These are phyloP conservation scores for Xylaria sp. DNA, from an alignment of 2,329 filamentous ascomycete species.

Conservation along the genomic window DNA sequence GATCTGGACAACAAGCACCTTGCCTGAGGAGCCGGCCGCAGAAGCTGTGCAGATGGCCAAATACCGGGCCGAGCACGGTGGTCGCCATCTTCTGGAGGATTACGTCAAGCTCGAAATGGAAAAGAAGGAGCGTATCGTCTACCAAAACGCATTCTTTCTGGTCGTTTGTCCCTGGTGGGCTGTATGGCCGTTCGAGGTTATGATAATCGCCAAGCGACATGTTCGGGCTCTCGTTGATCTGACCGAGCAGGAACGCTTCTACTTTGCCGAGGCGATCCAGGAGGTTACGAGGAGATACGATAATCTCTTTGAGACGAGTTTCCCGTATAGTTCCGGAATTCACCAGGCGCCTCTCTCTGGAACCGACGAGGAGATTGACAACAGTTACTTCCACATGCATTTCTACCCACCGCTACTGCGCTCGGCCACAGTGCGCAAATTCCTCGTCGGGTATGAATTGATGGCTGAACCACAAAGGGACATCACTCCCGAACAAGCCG, in stretches of 20 bases:
- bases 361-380: slow-evolving; percentile 83
- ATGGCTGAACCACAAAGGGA: slow-evolving; percentile 98
- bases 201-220: slow-evolving; percentile 87
- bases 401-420: slow-evolving; percentile 95
- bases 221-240: slow-evolving; percentile 88
- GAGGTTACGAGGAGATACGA: slow-evolving; percentile 93
- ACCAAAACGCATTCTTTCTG: slow-evolving; percentile 85
- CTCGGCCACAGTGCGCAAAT: slow-evolving; percentile 94
- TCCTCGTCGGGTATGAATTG: slow-evolving; percentile 95
- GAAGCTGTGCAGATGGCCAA: slow-evolving; percentile 83
- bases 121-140: slow-evolving; percentile 87
- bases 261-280: slow-evolving; percentile 85
- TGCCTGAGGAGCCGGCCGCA: slow-evolving; percentile 87
- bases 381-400: slow-evolving; percentile 94
- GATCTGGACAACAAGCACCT: slow-evolving; percentile 90
- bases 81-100: slow-evolving; percentile 82
- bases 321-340: slow-evolving; percentile 96
- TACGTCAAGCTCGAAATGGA: slow-evolving; percentile 85
- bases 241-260: slow-evolving; percentile 72
- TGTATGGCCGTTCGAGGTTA: slow-evolving; percentile 95
- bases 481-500: slow-evolving; percentile 96
- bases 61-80: slow-evolving; percentile 78
- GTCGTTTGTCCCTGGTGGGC: slow-evolving; percentile 98
- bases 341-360: slow-evolving; percentile 93
- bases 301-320: slow-evolving; percentile 95